Percentiles rank a stretch among this genome's conserved stretches.
These are phyloP conservation scores for Phytophthora constricta DNA, from an alignment of 352 stramenopile genomes.

Conservation along the genomic window DNA sequence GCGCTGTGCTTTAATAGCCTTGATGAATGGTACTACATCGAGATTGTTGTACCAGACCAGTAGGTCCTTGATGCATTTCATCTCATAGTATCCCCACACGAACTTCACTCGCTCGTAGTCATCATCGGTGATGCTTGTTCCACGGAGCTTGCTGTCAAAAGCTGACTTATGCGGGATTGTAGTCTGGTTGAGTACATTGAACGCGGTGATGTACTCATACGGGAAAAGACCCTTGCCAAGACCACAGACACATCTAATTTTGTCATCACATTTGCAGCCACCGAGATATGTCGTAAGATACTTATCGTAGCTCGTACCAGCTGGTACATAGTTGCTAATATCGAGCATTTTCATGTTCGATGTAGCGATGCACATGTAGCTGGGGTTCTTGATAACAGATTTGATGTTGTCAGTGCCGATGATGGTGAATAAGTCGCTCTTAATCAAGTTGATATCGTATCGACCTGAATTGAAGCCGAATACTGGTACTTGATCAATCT, in stretches of 20 bases:
- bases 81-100: conserved; percentile 40
- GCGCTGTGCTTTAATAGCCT: conserved; percentile 22
- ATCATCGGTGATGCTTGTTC: conserved; percentile 20
- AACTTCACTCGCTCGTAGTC: conserved; percentile 38
- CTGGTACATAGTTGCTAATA: conserved; percentile 40
- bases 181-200: conserved; percentile 32
- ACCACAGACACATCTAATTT: conserved; percentile 35
- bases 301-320: conserved; percentile 31
- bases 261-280: conserved; percentile 37
- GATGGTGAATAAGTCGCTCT: conserved; percentile 27
- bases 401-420: conserved; percentile 16
- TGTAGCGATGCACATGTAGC: conserved; percentile 42
- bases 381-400: conserved; percentile 37
- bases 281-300: conserved; percentile 40
- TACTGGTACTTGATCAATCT: conserved; percentile 7
- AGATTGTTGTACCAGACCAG: conserved; percentile 48
- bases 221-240: conserved; percentile 31
- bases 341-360: conserved; percentile 38
- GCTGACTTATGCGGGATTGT: conserved; percentile 23
- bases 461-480: conserved; percentile 32
- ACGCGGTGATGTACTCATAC: conserved; percentile 42
- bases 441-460: conserved; percentile 45
- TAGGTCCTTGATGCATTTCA: conserved; percentile 42
- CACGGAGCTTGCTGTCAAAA: conserved; percentile 28
- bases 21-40: conserved; percentile 38